Percentiles rank a stretch among this genome's conserved stretches.
phyloP scores from a whole-genome alignment of 2,329 filamentous ascomycete genomes.

The Gnomoniopsis smithogilvyi region DNA sequence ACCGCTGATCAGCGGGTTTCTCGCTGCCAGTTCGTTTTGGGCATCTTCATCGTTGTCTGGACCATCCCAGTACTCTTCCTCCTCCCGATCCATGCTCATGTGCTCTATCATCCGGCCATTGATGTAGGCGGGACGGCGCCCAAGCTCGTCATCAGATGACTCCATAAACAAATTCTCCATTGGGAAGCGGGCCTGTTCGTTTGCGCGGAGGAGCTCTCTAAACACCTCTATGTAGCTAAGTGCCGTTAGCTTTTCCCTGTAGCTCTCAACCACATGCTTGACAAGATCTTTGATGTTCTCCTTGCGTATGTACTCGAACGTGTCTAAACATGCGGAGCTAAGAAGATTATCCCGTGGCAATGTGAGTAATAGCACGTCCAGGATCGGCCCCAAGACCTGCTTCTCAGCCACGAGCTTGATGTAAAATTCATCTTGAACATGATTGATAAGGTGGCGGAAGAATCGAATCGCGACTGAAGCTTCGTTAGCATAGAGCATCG shows the following conservation, averaged over 20 bases:
- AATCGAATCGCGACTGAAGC: slow-evolving; percentile 80
- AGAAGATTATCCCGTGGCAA: slow-evolving; percentile 91
- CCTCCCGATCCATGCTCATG: slow-evolving; percentile 66
- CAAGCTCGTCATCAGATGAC: slow-evolving; percentile 56
- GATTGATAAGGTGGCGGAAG: slow-evolving; percentile 79
- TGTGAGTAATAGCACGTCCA: slow-evolving; percentile 79
- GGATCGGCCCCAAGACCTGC: slow-evolving; percentile 76
- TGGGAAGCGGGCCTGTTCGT: slow-evolving; percentile 73
- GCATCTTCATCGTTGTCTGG: slow-evolving; percentile 83
- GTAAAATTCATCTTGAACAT: slow-evolving; percentile 84
- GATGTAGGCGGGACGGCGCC: slow-evolving; percentile 36
- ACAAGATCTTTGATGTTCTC: slow-evolving; percentile 80
- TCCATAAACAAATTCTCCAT: slow-evolving; percentile 69
- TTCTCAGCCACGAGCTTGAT: slow-evolving; percentile 80
- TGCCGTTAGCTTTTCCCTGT: slow-evolving; percentile 70
- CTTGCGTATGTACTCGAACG: slow-evolving; percentile 87
- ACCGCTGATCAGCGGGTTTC: slow-evolving; percentile 52
- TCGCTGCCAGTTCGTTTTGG: slow-evolving; percentile 32
- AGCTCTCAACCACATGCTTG: slow-evolving; percentile 78
- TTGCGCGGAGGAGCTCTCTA: slow-evolving; percentile 68
- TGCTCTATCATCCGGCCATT: slow-evolving; percentile 66
- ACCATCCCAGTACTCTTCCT: slow-evolving; percentile 92
- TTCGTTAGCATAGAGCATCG: slow-evolving; percentile 21
- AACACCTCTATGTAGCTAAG: slow-evolving; percentile 88
- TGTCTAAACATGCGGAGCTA: slow-evolving; percentile 88